Conservation (phyloP, 2,329 filamentous ascomycete genomes). For the Colletotrichum musicola region DNA sequence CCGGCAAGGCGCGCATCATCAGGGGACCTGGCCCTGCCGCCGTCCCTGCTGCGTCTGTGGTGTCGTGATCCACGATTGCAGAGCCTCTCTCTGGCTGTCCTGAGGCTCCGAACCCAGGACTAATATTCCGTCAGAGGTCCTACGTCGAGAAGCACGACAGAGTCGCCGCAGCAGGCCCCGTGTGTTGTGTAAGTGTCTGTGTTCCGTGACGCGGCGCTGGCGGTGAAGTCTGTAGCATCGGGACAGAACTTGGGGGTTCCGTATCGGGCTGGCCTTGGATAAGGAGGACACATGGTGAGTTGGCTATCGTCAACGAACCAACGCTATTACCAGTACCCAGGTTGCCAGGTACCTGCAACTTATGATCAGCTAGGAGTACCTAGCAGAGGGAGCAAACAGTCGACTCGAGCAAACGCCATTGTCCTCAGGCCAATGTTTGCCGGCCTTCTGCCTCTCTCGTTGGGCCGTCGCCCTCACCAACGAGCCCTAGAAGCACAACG, state of each 20-base stretch:
- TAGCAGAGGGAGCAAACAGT: background rate
- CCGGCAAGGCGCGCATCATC: background rate
- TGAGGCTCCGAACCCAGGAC: background rate
- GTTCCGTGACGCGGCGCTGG: conserved; percentile 21
- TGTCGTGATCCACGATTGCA: background rate
- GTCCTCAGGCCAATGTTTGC: conserved; percentile 2
- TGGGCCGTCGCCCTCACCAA: background rate
- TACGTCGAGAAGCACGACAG: conserved; percentile 2
- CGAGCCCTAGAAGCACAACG: background rate
- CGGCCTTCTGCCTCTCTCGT: background rate
- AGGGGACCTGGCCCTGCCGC: conserved; percentile 17
- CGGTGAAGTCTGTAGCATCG: background rate
- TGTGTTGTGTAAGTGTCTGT: conserved; percentile 13
- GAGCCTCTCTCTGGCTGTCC: no score
- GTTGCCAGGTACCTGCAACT: no score
- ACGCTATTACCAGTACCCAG: background rate
- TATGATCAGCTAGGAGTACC: background rate
- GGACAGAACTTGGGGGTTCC: background rate
- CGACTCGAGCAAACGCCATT: conserved; percentile 3
- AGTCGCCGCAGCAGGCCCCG: conserved; percentile 25
- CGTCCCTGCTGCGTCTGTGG: conserved; percentile 29
- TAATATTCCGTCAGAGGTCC: background rate
- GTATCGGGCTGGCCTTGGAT: background rate
- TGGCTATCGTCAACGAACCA: no score
- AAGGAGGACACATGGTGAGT: background rate